Evolutionary conservation across 371 early-diverging fungal species (phyloP), one percentile per base, ranked within the genome.

Genomic region (Actinomortierella ambigua): DNA sequence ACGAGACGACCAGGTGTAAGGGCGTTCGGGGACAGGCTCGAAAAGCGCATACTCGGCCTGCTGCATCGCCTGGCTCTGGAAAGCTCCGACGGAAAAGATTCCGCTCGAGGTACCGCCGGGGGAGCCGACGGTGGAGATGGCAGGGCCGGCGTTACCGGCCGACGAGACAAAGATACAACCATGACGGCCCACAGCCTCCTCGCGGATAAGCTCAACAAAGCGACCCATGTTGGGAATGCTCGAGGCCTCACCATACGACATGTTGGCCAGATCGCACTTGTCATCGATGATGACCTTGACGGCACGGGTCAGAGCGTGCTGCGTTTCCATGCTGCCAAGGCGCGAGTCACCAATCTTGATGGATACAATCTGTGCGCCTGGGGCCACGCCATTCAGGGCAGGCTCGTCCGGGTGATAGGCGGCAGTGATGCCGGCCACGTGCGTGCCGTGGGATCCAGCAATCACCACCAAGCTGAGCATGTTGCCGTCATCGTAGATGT

Each of bases 131-230:
- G 97, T 94, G 34, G 90, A 84, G 59, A 93, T 81, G 17, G 90
- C 92, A 4, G 98, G 97, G 4, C 98, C 98, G 50, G 87, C 90
- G 69, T 98, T 98, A 43, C 98, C 97, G 2, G 95, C 96, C 48
- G 93, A 91, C 9, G 92, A 82, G 11, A 97, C 90, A 79, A 98
- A 91, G 54, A 95, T 85, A 70, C 90, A 89, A 39, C 92, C 91
- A 49, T 87, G 81, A 71, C 91, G 89, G 59, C 90, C 88, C 22
- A 97, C 82, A 43, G 89, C 94, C 70, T 95, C 92, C 48, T 92
- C 85, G 15, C 88, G 84, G 29, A 97, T 76, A 28, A 93, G 60
- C 56, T 92, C 85, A 55, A 92, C 85, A 76, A 93, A 95, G 58
- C 90, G 88, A 28, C 97, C 97, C 23, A 75, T 75, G 61, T 92